A percentile compares a stretch with the other conserved stretches of the same genome.
phyloP scores from a whole-genome alignment of 169 alveolate genomes.

The Pseudocohnilembus persalinus region DNA sequence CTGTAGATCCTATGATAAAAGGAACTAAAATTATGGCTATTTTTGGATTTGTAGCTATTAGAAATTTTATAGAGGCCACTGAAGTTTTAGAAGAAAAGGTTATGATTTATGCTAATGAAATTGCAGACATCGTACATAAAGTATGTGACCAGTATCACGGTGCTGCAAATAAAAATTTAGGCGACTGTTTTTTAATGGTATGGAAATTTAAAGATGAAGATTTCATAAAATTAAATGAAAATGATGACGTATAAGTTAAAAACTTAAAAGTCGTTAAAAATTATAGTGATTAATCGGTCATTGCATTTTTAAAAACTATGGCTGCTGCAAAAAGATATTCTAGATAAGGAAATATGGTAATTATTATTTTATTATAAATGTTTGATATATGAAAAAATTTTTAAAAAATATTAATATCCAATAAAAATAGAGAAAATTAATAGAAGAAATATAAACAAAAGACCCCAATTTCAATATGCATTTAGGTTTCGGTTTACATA shows the following conservation, averaged over 20 bases:
- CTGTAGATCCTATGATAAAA: constrained; percentile 82
- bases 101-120: constrained; percentile 91
- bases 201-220: constrained; percentile 70
- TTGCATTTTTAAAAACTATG: constrained; percentile 5
- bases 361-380: neutral
- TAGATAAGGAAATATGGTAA: neutral
- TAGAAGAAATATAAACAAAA: neutral
- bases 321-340: neutral
- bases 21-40: constrained; percentile 81
- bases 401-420: no score
- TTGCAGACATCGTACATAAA: constrained; percentile 95
- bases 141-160: constrained; percentile 92
- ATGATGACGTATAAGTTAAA: constrained; percentile 4
- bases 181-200: constrained; percentile 95
- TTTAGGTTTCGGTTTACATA: constrained; percentile 65
- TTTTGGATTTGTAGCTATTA: constrained; percentile 85
- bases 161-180: constrained; percentile 96
- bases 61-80: constrained; percentile 80
- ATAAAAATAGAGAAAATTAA: neutral
- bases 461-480: constrained; percentile 3
- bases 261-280: neutral
- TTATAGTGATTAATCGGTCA: neutral
- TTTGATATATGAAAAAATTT: no score
- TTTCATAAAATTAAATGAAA: neutral
- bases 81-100: constrained; percentile 81